Conservation (phyloP, 805 yeast species). For the Scheffersomyces lignosus region DNA sequence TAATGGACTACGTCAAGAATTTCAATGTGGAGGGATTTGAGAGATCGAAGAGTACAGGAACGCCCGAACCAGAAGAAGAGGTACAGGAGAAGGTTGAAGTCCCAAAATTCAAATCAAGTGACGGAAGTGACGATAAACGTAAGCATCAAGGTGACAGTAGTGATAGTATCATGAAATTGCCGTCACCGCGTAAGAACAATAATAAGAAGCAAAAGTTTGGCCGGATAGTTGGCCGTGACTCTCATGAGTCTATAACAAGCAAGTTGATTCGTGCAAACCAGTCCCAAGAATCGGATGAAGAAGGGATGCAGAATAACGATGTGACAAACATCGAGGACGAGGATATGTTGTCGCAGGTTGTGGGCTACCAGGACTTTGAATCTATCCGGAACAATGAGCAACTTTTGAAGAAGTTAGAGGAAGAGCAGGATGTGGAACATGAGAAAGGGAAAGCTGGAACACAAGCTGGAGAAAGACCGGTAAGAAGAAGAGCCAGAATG, state of each 20-base stretch:
- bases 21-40: constrained; percentile 1
- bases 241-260: not conserved
- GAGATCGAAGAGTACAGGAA: constrained; percentile 2
- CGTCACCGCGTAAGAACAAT: constrained; percentile 53
- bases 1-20: constrained; percentile 18
- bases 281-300: constrained; percentile 2
- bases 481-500: not conserved
- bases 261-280: not conserved
- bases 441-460: not conserved
- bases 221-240: constrained; percentile 38
- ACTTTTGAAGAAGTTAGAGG: constrained; percentile 17
- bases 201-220: constrained; percentile 45
- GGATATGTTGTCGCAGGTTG: constrained; percentile 19
- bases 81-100: constrained; percentile 17
- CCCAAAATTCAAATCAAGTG: constrained; percentile 4
- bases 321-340: constrained; percentile 17
- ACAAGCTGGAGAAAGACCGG: not conserved
- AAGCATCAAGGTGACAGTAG: not conserved
- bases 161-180: constrained; percentile 23
- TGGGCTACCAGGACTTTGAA: constrained; percentile 22
- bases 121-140: constrained; percentile 4
- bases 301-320: constrained; percentile 10
- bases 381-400: constrained; percentile 17
- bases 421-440: constrained; percentile 3
- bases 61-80: constrained; percentile 8